Percentiles rank a stretch among this genome's conserved stretches.
Conservation (phyloP, 2,329 filamentous ascomycete genomes). For the Penicillium freii region DNA sequence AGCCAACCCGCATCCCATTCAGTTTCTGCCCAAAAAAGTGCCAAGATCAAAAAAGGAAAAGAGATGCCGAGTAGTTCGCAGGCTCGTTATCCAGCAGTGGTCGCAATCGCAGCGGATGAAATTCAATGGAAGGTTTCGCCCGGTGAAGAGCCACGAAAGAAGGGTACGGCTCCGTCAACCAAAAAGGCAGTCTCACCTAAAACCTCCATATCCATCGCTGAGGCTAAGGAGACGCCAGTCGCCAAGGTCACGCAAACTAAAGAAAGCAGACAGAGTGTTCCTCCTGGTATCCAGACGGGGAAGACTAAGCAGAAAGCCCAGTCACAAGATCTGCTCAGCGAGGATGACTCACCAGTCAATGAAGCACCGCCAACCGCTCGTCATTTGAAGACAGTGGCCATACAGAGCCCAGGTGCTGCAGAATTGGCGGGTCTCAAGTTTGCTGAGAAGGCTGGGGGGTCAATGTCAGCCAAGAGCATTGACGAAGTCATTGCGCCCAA, state of each 20-base stretch:
- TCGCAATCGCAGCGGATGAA: not conserved
- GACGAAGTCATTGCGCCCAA: not conserved
- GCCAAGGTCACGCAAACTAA: not conserved
- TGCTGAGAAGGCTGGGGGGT: not conserved
- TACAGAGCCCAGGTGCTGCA: not conserved
- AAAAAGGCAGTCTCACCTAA: not conserved
- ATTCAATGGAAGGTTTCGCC: not conserved
- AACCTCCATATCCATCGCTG: not conserved
- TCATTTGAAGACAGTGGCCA: not conserved
- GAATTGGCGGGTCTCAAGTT: slow-evolving; percentile 1
- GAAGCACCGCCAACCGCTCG: too few species aligned
- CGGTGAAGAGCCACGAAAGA: not conserved
- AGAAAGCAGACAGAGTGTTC: not conserved
- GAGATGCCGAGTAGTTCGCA: not conserved
- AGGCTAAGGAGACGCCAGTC: not conserved
- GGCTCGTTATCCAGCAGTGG: not conserved
- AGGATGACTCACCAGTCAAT: not conserved
- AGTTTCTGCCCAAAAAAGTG: not conserved
- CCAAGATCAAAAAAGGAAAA: too few species aligned
- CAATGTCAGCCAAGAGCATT: not conserved
- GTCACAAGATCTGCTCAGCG: not conserved
- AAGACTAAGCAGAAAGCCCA: not conserved
- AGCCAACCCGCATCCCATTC: not conserved
- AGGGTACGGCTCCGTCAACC: not conserved
- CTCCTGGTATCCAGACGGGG: not conserved